phyloP scores from a whole-genome alignment of 441 rosid species.

The Pelargonium australe region DNA sequence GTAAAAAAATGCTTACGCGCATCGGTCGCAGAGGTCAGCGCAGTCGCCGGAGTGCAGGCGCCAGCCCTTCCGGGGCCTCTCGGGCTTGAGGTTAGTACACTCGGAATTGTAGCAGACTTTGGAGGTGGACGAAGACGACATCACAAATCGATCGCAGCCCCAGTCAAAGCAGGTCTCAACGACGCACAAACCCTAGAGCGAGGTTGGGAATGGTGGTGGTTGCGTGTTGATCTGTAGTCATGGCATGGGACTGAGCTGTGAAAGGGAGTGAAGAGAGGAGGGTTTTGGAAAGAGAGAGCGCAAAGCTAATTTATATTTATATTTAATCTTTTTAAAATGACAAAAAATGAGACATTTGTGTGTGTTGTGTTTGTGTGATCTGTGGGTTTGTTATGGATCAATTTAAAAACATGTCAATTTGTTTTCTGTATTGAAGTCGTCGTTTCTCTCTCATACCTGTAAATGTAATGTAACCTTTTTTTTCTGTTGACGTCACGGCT shows the following conservation, averaged over 20 bases:
- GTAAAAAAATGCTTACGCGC: slow-evolving; percentile 54
- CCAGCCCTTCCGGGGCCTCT: background rate
- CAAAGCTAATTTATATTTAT: no score
- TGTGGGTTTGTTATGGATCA: no score
- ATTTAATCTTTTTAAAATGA: no score
- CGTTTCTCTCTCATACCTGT: no score
- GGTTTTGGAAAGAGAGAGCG: background rate
- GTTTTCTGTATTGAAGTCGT: no score
- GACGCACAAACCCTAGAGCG: background rate
- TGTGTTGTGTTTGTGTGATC: no score
- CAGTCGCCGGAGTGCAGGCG: background rate
- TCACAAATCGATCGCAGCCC: background rate
- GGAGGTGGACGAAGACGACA: background rate
- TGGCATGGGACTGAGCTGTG: background rate
- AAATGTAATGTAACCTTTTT: no score
- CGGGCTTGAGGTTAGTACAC: background rate
- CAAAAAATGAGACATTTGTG: no score
- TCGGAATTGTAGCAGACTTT: background rate
- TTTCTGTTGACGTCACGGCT: no score
- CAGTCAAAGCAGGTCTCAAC: no score
- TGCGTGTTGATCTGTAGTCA: background rate
- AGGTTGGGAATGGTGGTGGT: background rate
- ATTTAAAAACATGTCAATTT: no score
- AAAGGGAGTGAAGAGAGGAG: background rate
- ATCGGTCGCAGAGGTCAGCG: slow-evolving; percentile 42